Evolutionary conservation across 768 basidiomycete species (phyloP), one percentile per base, ranked within the genome.

Genomic region (Candolleomyces aberdarensis): DNA sequence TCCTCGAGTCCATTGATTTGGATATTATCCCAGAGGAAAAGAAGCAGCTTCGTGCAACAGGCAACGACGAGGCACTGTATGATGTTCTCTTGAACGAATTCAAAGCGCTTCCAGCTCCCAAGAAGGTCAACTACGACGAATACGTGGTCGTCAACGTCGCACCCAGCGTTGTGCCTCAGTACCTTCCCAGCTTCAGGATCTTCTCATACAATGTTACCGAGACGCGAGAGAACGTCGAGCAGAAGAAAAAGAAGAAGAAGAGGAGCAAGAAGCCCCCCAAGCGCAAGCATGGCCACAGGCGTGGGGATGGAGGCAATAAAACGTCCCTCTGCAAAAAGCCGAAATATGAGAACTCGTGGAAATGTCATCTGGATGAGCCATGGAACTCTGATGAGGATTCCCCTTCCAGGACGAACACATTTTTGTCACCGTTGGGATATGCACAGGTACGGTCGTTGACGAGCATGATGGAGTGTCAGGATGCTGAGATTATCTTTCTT

Each of bases 161-260:
- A 40, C 91, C 94, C 5, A 84, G 91, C 39, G 85, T 94, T 20
- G 89, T 95, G 58, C 93, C 94, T n/a, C 92, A 92, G 17, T 97
- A 91, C 74, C 72, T 91, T 52, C 92, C 95, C 3, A 82, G 87
- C 15, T 85, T 95, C 67, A 78, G 94, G 65, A 80, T 95, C 13
- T 96, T 86, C 75, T 78, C 85, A 65, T 96, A 94, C 80, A 96
- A 96, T 70, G 76, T 83, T 22, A 85, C 87, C 1, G 83, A 75
- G 48, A 65, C 49, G 47, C 48, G 53, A 10, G 56, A 63, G 41
- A 44, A 58, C 36, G 48, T 51, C 40, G 39, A 40, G 36, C 50
- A 58, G 6, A 59, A 26, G 39, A 47, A 56, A 52, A 64, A 48
- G 56, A 64, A 62, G 66, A 68, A 68, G 65, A 72, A 63, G 66